These are phyloP conservation scores for Coprinopsis cinerea DNA, from an alignment of 768 basidiomycete species.

Conservation along the genomic window DNA sequence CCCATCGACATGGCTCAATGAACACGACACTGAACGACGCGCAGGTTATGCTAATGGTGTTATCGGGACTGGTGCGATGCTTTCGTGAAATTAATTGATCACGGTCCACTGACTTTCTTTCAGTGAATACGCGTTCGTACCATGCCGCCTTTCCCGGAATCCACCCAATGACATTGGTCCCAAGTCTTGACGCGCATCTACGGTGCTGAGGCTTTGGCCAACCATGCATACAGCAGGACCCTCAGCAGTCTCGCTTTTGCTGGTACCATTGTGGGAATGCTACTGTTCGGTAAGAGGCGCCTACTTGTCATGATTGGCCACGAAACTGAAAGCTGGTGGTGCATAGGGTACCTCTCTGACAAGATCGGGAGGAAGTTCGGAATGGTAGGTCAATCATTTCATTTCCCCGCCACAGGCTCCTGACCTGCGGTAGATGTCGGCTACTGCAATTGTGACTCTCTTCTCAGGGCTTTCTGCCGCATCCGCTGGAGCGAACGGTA, in stretches of 20 bases:
- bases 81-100: neutral
- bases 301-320: neutral
- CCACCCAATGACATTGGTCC: neutral
- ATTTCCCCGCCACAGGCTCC: constrained; percentile 1
- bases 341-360: constrained; percentile 65
- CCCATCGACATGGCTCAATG: neutral
- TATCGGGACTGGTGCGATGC: constrained; percentile 61
- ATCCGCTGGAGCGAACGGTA: constrained; percentile 71
- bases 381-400: constrained; percentile 48
- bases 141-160: neutral
- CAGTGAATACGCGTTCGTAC: constrained; percentile 64
- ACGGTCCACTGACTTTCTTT: constrained; percentile 6
- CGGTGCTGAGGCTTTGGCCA: constrained; percentile 42
- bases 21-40: constrained; percentile 4
- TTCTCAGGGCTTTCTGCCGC: constrained; percentile 83
- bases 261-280: constrained; percentile 84
- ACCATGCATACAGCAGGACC: constrained; percentile 54
- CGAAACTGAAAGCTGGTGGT: neutral
- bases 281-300: constrained; percentile 50
- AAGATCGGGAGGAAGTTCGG: constrained; percentile 84
- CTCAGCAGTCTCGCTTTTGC: constrained; percentile 74
- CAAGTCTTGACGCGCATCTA: constrained; percentile 71
- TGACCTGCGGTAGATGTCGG: constrained; percentile 53
- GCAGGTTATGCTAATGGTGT: constrained; percentile 77
- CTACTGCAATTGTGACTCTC: constrained; percentile 76